These are phyloP conservation scores for Meyerozyma guilliermondii DNA, from an alignment of 1,139 yeast species.

Conservation along the genomic window DNA sequence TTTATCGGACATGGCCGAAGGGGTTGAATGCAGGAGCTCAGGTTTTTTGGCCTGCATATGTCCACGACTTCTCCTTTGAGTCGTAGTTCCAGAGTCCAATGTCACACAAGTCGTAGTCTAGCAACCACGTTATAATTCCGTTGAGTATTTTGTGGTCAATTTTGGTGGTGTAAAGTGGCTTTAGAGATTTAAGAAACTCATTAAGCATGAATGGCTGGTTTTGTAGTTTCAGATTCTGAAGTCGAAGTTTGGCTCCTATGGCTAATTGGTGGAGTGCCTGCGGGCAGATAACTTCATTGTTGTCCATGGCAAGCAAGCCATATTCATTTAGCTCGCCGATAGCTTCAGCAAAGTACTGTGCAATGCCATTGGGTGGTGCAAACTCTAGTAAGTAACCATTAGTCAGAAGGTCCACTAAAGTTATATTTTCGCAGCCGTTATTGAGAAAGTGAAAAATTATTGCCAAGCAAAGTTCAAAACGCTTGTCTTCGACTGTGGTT, in stretches of 20 bases:
- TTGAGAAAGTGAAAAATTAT: not conserved
- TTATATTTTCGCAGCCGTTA: not conserved
- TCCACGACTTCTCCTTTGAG: not conserved
- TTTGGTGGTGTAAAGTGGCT: not conserved
- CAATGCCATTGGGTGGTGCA: not conserved
- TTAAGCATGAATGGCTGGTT: not conserved
- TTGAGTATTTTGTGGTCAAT: not conserved
- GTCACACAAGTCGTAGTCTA: constrained; percentile 1
- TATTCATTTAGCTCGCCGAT: not conserved
- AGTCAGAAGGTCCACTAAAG: not conserved
- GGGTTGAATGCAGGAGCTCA: not conserved
- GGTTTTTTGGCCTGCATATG: not conserved
- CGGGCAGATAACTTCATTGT: not conserved
- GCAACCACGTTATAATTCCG: not conserved
- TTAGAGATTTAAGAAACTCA: not conserved
- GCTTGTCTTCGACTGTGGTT: not conserved
- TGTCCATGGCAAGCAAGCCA: not conserved
- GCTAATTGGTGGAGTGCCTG: not conserved
- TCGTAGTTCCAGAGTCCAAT: not conserved
- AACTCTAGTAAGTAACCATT: not conserved
- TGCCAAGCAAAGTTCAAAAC: not conserved
- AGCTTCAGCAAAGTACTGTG: not conserved
- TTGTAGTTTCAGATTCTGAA: not conserved
- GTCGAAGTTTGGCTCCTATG: not conserved
- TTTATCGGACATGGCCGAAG: constrained; percentile 1